Conservation (phyloP, 352 stramenopile genomes). For the Phytopythium vexans region DNA sequence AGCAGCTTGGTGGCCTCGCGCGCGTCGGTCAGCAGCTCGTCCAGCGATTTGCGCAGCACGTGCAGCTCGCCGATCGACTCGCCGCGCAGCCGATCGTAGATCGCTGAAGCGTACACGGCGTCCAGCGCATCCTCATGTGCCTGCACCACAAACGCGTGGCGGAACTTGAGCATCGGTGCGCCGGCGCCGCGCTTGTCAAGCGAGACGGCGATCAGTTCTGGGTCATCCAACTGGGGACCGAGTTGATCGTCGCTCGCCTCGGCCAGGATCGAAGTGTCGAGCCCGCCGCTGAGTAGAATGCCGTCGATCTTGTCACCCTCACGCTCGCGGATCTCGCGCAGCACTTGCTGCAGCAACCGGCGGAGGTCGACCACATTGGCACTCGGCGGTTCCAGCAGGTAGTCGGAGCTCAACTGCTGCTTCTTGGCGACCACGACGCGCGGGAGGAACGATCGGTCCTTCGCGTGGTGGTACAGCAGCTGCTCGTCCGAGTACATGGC, state of each 20-base stretch:
- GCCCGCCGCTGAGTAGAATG: slow-evolving; percentile 61
- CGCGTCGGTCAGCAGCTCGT: slow-evolving; percentile 47
- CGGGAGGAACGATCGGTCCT: slow-evolving; percentile 43
- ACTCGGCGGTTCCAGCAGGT: slow-evolving; percentile 31
- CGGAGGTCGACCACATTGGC: slow-evolving; percentile 37
- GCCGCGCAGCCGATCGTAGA: slow-evolving; percentile 35
- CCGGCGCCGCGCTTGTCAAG: slow-evolving; percentile 32
- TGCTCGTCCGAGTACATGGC: slow-evolving; percentile 65
- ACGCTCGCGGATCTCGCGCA: slow-evolving; percentile 35
- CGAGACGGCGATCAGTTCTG: slow-evolving; percentile 26
- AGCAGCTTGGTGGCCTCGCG: slow-evolving; percentile 44
- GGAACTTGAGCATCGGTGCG: slow-evolving; percentile 45
- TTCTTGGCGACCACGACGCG: slow-evolving; percentile 28
- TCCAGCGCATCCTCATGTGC: slow-evolving; percentile 35
- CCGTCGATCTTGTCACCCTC: slow-evolving; percentile 8
- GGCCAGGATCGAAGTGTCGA: slow-evolving; percentile 71
- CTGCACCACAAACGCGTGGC: slow-evolving; percentile 55
- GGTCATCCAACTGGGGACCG: slow-evolving; percentile 19
- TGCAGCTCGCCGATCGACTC: slow-evolving; percentile 63
- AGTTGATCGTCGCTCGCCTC: slow-evolving; percentile 33
- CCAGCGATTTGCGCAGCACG: slow-evolving; percentile 47
- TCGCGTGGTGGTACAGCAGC: slow-evolving; percentile 75
- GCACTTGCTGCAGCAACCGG: slow-evolving; percentile 46
- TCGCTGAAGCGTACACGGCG: slow-evolving; percentile 35
- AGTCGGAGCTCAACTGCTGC: slow-evolving; percentile 37